phyloP scores from a whole-genome alignment of 2,329 filamentous ascomycete genomes.

The Trichoderma pleuroti region DNA sequence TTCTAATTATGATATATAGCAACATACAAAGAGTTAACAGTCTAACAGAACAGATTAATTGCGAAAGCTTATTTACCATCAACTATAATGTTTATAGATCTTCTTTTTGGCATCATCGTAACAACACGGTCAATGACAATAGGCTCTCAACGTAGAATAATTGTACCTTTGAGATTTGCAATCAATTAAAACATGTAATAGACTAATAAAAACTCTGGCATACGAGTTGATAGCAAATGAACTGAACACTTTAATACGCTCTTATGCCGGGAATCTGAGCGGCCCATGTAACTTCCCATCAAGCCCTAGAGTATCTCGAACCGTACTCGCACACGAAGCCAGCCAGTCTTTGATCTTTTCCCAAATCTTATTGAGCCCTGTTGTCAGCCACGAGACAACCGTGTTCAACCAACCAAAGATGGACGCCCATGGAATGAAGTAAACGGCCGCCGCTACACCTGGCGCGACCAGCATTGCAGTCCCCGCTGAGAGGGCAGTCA shows the following conservation, averaged over 20 bases:
- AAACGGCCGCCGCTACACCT: neutral
- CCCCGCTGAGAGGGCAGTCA: neutral
- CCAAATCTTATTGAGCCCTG: neutral
- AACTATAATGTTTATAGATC: neutral
- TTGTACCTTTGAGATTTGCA: neutral
- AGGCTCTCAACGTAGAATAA: neutral
- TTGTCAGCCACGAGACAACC: neutral
- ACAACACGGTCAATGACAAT: neutral
- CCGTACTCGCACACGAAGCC: neutral
- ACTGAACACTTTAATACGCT: neutral
- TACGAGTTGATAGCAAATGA: neutral
- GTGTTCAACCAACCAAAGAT: neutral
- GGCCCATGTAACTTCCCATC: neutral
- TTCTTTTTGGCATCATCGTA: neutral
- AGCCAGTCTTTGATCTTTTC: neutral
- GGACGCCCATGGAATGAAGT: neutral
- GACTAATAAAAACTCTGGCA: neutral
- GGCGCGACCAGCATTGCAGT: neutral
- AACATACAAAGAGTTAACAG: neutral
- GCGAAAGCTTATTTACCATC: neutral
- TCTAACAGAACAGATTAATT: neutral
- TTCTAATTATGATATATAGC: neutral
- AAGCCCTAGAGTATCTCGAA: neutral
- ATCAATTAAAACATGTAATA: neutral
- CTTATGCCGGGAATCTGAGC: neutral